Evolutionary conservation across 2,329 filamentous ascomycete genomes (phyloP).

Genomic region (Ceratocystiopsis sp.): DNA sequence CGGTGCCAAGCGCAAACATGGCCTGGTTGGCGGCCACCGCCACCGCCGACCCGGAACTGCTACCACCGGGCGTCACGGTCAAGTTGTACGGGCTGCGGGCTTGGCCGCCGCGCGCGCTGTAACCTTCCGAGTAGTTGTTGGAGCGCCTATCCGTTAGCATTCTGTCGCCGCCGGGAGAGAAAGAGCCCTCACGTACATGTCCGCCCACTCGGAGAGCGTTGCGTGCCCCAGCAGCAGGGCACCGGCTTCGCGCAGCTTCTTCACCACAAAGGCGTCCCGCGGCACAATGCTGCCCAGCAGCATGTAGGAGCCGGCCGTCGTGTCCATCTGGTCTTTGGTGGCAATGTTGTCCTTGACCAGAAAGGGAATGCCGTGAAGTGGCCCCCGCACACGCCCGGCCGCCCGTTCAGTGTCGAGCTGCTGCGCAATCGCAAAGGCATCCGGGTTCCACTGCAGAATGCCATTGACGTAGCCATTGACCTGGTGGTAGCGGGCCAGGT

Average conservation of each 20-base stretch:
- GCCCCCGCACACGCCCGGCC: background rate
- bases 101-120: constrained; percentile 9
- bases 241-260: constrained; percentile 5
- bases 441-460: constrained; percentile 21
- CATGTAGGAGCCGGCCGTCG: constrained; percentile 44
- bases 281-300: constrained; percentile 21
- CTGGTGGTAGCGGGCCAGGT: too few species aligned
- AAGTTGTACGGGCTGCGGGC: constrained; percentile 7
- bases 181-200: constrained; percentile 3
- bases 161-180: too few species aligned
- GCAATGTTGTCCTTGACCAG: constrained; percentile 45
- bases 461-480: constrained; percentile 16
- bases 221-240: constrained; percentile 6
- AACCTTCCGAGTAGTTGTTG: constrained; percentile 5
- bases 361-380: constrained; percentile 7
- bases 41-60: constrained; percentile 44
- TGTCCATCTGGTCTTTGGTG: constrained; percentile 32
- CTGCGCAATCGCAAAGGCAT: constrained; percentile 21
- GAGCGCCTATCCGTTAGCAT: too few species aligned
- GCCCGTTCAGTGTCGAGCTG: constrained; percentile 16
- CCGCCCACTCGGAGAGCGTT: constrained; percentile 9
- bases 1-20: constrained; percentile 41
- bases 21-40: constrained; percentile 41
- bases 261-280: constrained; percentile 11
- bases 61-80: constrained; percentile 30